Conservation (phyloP, 352 stramenopile genomes). For the Pythium angustatum region DNA sequence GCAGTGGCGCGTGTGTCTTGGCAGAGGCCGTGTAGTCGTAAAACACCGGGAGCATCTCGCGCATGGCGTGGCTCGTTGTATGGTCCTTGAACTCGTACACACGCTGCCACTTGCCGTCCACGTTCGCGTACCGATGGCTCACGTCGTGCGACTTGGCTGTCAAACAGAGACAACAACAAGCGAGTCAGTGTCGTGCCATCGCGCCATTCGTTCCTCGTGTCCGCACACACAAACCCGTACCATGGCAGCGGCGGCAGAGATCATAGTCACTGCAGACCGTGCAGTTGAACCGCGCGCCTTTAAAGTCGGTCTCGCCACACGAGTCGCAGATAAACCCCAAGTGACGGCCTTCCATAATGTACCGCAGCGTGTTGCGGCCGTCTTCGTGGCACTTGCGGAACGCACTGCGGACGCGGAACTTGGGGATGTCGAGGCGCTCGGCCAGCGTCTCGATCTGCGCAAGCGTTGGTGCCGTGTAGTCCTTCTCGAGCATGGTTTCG, state of each 20-base stretch:
- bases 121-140: slow-evolving; percentile 74
- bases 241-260: slow-evolving; percentile 60
- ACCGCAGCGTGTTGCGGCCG: slow-evolving; percentile 56
- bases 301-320: slow-evolving; percentile 80
- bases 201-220: no score
- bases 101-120: slow-evolving; percentile 80
- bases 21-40: slow-evolving; percentile 44
- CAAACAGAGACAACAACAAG: neutral
- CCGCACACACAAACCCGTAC: no score
- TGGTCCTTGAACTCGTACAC: slow-evolving; percentile 79
- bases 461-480: slow-evolving; percentile 42
- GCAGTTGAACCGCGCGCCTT: slow-evolving; percentile 74
- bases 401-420: slow-evolving; percentile 77
- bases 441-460: slow-evolving; percentile 61
- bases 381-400: slow-evolving; percentile 82
- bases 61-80: slow-evolving; percentile 53
- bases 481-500: slow-evolving; percentile 34
- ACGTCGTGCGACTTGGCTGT: slow-evolving; percentile 60
- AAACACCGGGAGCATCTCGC: slow-evolving; percentile 74
- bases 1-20: no score
- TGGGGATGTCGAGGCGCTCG: slow-evolving; percentile 74
- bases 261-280: slow-evolving; percentile 78
- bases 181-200: neutral
- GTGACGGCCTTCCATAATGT: slow-evolving; percentile 83
- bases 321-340: slow-evolving; percentile 84